Conservation (phyloP, 2,329 filamentous ascomycete species). For the Cercospora sp. region DNA sequence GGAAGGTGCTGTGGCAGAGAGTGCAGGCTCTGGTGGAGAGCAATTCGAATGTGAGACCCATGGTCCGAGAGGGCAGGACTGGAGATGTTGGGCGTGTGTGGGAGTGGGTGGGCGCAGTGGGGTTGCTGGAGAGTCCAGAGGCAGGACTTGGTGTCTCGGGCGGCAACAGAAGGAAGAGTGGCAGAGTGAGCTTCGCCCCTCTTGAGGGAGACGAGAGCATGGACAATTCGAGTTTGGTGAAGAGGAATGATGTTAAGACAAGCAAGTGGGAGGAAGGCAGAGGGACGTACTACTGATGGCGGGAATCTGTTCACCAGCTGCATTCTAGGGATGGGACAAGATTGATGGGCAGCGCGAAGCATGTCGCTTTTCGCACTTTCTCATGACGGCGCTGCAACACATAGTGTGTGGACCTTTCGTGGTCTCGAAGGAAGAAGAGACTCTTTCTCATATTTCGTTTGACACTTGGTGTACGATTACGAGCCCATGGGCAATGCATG, state of each 20-base stretch:
- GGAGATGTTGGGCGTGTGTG: constrained; percentile 62
- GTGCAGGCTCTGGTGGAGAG: constrained; percentile 84
- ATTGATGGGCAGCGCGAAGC: not conserved
- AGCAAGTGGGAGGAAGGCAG: constrained; percentile 51
- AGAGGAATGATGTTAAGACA: constrained; percentile 23
- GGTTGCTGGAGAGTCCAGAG: constrained; percentile 34
- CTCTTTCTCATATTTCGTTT: not conserved
- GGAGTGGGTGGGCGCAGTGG: constrained; percentile 66
- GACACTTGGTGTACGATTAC: not conserved
- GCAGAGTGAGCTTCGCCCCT: constrained; percentile 34
- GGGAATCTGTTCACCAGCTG: not conserved
- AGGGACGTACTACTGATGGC: constrained; percentile 45
- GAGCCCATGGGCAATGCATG: not conserved
- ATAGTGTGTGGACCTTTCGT: not conserved
- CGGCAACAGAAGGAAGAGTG: constrained; percentile 31
- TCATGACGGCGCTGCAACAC: not conserved
- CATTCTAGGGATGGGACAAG: not conserved
- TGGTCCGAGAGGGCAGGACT: constrained; percentile 61
- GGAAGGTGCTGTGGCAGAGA: constrained; percentile 79
- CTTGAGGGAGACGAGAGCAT: constrained; percentile 6
- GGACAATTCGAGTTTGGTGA: constrained; percentile 18
- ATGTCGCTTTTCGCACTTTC: not conserved
- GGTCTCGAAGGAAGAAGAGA: not conserved
- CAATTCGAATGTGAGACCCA: constrained; percentile 87
- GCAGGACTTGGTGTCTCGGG: constrained; percentile 2